Evolutionary conservation across 2,329 filamentous ascomycete genomes (phyloP).

Genomic region (Niveomyces coronatus): DNA sequence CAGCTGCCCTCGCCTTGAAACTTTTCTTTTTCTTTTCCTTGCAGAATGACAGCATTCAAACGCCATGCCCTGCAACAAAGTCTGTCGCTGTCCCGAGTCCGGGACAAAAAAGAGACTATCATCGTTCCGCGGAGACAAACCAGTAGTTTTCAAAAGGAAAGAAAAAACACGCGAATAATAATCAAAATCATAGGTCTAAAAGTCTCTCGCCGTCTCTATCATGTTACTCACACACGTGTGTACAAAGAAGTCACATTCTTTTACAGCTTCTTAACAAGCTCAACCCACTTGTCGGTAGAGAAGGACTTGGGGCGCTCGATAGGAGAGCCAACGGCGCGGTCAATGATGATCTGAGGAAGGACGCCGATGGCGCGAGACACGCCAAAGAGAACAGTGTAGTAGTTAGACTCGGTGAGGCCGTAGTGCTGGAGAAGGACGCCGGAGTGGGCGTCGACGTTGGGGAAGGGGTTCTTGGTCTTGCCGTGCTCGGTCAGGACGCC

Average conservation of each 20-base stretch:
- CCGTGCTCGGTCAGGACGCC: conserved; percentile 97
- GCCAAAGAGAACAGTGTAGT: conserved; percentile 99
- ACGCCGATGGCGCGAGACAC: conserved; percentile 97
- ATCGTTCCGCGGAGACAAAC: conserved; percentile 7
- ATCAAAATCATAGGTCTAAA: conserved; percentile 6
- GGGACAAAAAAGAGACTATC: conserved; percentile 5
- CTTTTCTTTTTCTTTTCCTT: neutral
- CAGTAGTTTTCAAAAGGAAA: conserved; percentile 8
- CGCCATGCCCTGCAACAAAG: conserved; percentile 8
- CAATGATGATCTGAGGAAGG: conserved; percentile 98
- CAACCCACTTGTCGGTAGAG: conserved; percentile 93
- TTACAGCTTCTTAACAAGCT: conserved; percentile 90
- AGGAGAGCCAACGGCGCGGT: conserved; percentile 90
- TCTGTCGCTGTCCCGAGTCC: conserved; percentile 4
- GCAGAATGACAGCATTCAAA: conserved; percentile 6
- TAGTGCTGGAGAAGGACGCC: conserved; percentile 99
- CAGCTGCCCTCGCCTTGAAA: conserved; percentile 3
- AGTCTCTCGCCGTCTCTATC: conserved; percentile 7
- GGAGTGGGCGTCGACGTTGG: conserved; percentile 97
- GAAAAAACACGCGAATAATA: too few species aligned
- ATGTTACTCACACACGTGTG: conserved; percentile 1
- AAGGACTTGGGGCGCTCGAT: conserved; percentile 99
- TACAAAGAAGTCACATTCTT: conserved; percentile 13
- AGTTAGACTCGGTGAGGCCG: conserved; percentile 96
- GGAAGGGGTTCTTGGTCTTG: conserved; percentile 99